These are phyloP conservation scores for Cercospora sesami DNA, from an alignment of 2,329 filamentous ascomycete genomes.

Conservation along the genomic window DNA sequence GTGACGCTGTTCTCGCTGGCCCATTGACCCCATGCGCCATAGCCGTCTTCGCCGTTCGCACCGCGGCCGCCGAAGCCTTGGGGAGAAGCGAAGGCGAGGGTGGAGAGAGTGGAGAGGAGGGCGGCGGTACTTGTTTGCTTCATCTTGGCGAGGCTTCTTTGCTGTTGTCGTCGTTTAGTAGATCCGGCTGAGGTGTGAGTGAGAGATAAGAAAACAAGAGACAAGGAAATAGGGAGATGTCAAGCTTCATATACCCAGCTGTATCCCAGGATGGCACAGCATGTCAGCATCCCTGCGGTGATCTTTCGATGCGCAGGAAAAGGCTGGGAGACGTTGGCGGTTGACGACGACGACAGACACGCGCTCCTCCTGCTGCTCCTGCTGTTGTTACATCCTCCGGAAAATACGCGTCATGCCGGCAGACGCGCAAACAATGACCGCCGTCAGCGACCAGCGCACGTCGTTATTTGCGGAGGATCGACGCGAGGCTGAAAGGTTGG, in stretches of 20 bases:
- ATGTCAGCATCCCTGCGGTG: background rate
- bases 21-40: constrained; percentile 22
- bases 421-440: background rate
- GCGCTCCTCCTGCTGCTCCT: background rate
- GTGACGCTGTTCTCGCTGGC: constrained; percentile 23
- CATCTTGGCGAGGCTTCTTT: constrained; percentile 13
- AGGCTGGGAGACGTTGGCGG: constrained; percentile 2
- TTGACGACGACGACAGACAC: constrained; percentile 9
- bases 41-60: constrained; percentile 11
- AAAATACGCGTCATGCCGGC: constrained; percentile 31
- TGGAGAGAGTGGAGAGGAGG: constrained; percentile 19
- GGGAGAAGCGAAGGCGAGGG: constrained; percentile 22
- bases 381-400: constrained; percentile 6
- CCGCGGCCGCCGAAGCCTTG: constrained; percentile 17
- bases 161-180: no score
- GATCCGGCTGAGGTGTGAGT: background rate
- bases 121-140: constrained; percentile 14
- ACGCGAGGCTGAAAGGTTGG: background rate
- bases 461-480: constrained; percentile 1
- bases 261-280: background rate
- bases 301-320: background rate
- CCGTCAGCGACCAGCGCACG: background rate
- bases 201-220: background rate
- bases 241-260: constrained; percentile 1
- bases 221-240: background rate